Conservation (phyloP, 345 rosid species). For the Carallia brachiata region DNA sequence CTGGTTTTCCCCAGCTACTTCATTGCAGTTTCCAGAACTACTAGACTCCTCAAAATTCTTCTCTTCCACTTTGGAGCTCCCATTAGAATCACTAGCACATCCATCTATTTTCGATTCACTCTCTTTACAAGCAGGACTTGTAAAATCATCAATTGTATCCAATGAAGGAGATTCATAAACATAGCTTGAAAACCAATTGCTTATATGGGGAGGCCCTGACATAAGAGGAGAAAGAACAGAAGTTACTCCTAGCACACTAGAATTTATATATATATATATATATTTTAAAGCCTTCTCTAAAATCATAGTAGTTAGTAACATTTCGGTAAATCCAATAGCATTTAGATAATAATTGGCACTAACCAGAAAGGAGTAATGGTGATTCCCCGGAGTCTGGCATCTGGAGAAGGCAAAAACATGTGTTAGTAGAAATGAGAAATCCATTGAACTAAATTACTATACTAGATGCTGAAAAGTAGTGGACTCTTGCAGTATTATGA, state of each 20-base stretch:
- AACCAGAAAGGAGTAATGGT: constrained; percentile 42
- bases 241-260: not conserved
- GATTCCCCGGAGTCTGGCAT: constrained; percentile 27
- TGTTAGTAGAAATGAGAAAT: constrained; percentile 12
- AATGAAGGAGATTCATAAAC: constrained; percentile 53
- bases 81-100: constrained; percentile 9
- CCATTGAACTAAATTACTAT: no score
- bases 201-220: constrained; percentile 60
- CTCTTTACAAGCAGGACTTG: constrained; percentile 24
- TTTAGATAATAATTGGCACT: constrained; percentile 19
- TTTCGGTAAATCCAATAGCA: not conserved
- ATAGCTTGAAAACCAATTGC: constrained; percentile 66
- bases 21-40: constrained; percentile 5
- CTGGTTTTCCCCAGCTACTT: constrained; percentile 4
- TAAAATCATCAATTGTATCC: constrained; percentile 38
- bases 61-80: constrained; percentile 4
- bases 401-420: constrained; percentile 25
- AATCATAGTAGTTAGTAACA: not conserved
- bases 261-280: no score
- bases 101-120: constrained; percentile 28
- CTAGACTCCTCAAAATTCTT: constrained; percentile 14
- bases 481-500: no score
- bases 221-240: constrained; percentile 37
- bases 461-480: no score
- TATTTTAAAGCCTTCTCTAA: not conserved